Evolutionary conservation across 202 grass and related monocot species (phyloP), one percentile per base, ranked within the genome.

Genomic region (Setaria viridis): DNA sequence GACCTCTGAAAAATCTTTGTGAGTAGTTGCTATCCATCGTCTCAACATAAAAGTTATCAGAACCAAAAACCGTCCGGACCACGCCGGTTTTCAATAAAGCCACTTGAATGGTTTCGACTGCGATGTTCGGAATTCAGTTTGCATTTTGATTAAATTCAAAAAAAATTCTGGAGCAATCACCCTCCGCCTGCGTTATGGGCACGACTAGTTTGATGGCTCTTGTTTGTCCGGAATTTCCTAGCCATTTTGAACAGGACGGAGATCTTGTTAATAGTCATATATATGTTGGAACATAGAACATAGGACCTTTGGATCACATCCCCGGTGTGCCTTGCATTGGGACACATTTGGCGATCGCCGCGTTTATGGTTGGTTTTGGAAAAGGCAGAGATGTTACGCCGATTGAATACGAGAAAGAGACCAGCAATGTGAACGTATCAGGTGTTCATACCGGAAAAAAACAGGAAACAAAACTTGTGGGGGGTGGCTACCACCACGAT

Each of bases 351-450:
- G 16, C 2, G 11, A 12, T 85, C 17, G 34, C 41, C 17, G 47
- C 74, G 19, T 74, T 81, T 87, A 75, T 67, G 85, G 59, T 81
- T 81, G 58, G 55, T 80, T 81, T 47, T 69, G 39, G 11, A 30
- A 39, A 33, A 13, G 13, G 4, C 3, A 14, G 39, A 20, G 48
- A 20, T 86, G 56, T 54, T 15, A 47, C 33, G 14, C 12, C 2
- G 13, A 79, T 71, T 33, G 30, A 81, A 14, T 74, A 59, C 54
- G 41, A 82, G 85, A 87, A 80, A 82, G 50, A 50, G 70, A 67
- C 60, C 39, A 12, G 58, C 21, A 70, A 69, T 77, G 70, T 68
- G 71, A 82, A 77, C n/a, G 19, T 74, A 14, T 59, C 60, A 35
- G 58, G 59, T 66, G 62, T 69, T 76, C 85, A 60, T 69, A 62